Evolutionary conservation across 148 eudicot species (phyloP), one percentile per base, ranked within the genome.

Genomic region (Hydrangea macrophylla): DNA sequence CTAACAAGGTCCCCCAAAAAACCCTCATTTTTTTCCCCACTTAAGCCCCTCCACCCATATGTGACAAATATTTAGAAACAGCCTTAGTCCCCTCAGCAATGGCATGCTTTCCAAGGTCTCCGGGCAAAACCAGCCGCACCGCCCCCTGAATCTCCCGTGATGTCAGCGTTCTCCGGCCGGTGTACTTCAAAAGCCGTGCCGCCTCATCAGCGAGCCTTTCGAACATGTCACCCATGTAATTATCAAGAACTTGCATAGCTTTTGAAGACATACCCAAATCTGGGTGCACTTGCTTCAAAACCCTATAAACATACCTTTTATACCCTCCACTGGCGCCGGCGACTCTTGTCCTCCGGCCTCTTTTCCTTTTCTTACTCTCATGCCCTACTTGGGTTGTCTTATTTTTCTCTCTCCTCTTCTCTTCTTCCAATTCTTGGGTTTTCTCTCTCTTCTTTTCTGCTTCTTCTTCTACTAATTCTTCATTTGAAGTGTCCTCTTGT

Each of bases 251-350:
- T 32, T 80, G 80, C 96, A 92, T 92, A 2, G 98, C 92, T 73
- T 79, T 81, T 0, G 79, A 74, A 20, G 96, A 86, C 0, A 90
- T 80, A 0, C 84, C 92, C 76, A 90, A 30, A 0, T 88, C 98
- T 0, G 96, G 94, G 55, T 92, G 98, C 8, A 92, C 98, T 51
- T 92, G 92, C 60, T 90, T 92, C 81, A 90, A 25, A 53, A 90
- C 96, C 60, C 71, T 81, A 26, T 25, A 83, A 32, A 88, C 75
- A 48, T 92, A 92, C 31, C 76, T 83, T 65, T 74, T 78, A 48
- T 89, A 89, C 78, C 82, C 92, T 42, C 65, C 87, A 24, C 82
- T 33, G 0, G 70, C 83, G 5, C 48, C 80, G 1, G 68, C 79
- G 3, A 28, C 63, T 22, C 24, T 67, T 44, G 51, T 74, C 66